Evolutionary conservation across 352 stramenopile genomes (phyloP), one percentile per base, ranked within the genome.

Genomic region (Detonula confervacea): DNA sequence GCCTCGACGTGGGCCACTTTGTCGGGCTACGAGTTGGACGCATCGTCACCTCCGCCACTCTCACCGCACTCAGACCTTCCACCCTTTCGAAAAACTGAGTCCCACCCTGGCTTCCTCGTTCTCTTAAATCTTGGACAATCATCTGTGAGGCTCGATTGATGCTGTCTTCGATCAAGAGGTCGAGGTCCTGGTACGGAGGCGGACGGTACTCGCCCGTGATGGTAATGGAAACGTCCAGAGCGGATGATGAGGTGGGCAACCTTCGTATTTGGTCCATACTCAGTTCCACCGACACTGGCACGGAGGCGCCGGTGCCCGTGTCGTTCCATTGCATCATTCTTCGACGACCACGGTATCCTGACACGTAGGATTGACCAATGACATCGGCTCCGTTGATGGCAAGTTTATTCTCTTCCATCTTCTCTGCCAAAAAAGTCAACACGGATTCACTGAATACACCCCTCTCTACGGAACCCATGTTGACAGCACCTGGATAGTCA

Each of bases 201-300:
- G n/a, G 60, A 9, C 60, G 60, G 20, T 68, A 68, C 3, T 57
- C 60, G 7, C 60, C 60, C 6, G 60, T 68, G 24, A 68, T 68
- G 2, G 42, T 57, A 39, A 68, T 68, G 2, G 39, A 57, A n/a
- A 68, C 60, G 18, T 68, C 60, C 1, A 68, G 16, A 1, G 60
- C 37, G 1, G 60, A 68, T 12, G 60, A 68, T 9, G 5, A 56
- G 9, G 42, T 68, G 2, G 60, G 39, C 20, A 68, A 30, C 16
- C 39, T 63, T 16, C 54, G 22, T 30, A 47, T 8, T 29, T 63
- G 12, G 1, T 47, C 29, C n/a, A 47, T 18, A 47, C 14, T 29
- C 9, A 66, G 20, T 22, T 52, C 37, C 1, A 52, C 20, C 11
- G 33, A 22, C 16, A 33, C 37, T n/a, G n/a, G n/a, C n/a, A n/a